These are phyloP conservation scores for Sisymbrium irio DNA, from an alignment of 345 rosid genomes.

Conservation along the genomic window DNA sequence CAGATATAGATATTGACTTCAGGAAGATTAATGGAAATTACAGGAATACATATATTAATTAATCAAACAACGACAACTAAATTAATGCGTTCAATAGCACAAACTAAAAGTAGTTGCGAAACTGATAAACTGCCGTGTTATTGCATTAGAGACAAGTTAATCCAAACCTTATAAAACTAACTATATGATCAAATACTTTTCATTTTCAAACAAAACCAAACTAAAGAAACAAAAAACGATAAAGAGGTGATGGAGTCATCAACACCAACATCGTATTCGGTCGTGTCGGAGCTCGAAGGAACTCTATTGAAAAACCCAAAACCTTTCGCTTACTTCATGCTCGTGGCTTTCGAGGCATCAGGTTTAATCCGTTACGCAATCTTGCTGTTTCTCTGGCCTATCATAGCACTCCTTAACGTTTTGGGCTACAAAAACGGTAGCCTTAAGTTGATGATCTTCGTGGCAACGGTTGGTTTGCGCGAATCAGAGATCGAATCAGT, in stretches of 20 bases:
- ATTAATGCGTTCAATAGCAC: background rate
- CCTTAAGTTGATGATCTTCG: constrained; percentile 65
- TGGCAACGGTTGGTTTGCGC: constrained; percentile 54
- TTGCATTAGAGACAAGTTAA: constrained; percentile 39
- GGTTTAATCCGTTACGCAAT: constrained; percentile 68
- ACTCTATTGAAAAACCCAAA: constrained; percentile 55
- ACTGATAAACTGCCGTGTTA: constrained; percentile 60
- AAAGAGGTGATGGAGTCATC: constrained; percentile 36
- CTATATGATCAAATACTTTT: constrained; percentile 7
- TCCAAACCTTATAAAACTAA: constrained; percentile 38
- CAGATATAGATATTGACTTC: constrained; percentile 3
- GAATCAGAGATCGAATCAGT: constrained; percentile 72
- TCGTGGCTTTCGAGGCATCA: constrained; percentile 83
- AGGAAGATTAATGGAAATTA: background rate
- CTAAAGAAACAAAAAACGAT: background rate
- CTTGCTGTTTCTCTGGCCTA: constrained; percentile 63
- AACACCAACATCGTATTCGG: constrained; percentile 34
- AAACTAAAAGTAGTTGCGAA: constrained; percentile 48
- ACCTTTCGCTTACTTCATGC: constrained; percentile 82
- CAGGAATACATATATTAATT: background rate
- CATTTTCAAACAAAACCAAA: constrained; percentile 16
- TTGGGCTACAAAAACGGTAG: constrained; percentile 48
- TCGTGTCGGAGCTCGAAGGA: constrained; percentile 83
- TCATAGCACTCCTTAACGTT: constrained; percentile 49
- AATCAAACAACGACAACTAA: constrained; percentile 30